Evolutionary conservation across 805 yeast species (phyloP), one percentile per base, ranked within the genome.

Genomic region (Starmera pachycereana): DNA sequence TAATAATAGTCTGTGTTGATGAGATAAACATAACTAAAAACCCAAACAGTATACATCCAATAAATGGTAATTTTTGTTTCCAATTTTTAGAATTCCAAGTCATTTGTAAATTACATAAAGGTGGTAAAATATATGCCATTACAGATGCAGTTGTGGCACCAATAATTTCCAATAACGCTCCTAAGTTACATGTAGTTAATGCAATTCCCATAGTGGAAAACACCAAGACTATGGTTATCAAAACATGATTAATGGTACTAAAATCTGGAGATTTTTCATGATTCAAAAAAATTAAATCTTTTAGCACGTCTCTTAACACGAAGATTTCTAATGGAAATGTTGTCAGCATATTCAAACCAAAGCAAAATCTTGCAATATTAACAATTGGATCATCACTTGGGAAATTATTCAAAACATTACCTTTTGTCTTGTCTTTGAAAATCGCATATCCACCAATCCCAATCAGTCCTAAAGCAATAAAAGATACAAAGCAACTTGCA

Each of bases 61-160:
- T 70, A 46, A 78, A 72, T 0, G 88, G 81, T 0, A 78, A 32
- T 38, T 73, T 77, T 41, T 74, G 71, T 36, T 45, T 43, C 33
- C 42, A 43, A 34, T 65, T 45, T 49, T 68, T 75, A 44, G 50
- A 62, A 40, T 54, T 63, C 42, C 63, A 57, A 0, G 87, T 73
- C 51, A 89, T 69, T 45, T 80, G 76, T 44, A 87, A 58, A 51
- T 72, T 83, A 51, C 96, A 89, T 56, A 81, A 57, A 4, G 96
- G 96, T 0, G 97, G 97, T 13, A 89, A 63, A 18, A 89, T 86
- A 56, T 85, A 89, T 0, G 97, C 97, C 81, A 90, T 80, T 32
- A 84, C 66, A 14, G 95, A 86, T 0, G 97, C 97, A 0, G 95
- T 82, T 0, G 95, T 82, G 0, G 96, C 89, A 2, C 97, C 97